Base-by-base conservation (phyloP, 305 asterid species). In the Vinca major region DNA sequence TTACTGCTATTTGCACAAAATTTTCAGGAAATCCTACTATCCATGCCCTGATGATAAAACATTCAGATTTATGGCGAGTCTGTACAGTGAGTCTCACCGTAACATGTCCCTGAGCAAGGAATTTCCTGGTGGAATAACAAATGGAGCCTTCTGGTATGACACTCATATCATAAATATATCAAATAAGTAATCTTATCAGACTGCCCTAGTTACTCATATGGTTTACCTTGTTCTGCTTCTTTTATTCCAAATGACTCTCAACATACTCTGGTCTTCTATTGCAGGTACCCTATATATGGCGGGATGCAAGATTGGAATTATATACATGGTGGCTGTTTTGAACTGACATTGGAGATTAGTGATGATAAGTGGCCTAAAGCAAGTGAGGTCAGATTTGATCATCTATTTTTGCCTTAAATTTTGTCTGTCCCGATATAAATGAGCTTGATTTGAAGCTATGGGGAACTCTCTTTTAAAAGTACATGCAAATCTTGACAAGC, bases 251-350 rank as follows among this genome's bases (percentile, higher is more conserved):
- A 11, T 45, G 64, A 54, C 14, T 33, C 52, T 33, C 11, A 62
- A 40, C 43, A 8, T 68, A 62, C 40, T 60, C 47, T 44, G 68
- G 52, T 72, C 72, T 76, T 68, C 73, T 70, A 67, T 75, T 85
- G 79, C 79, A 92, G 98, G 98, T 92, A 92, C 69, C 98, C 98
- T 47, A 81, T 90, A 61, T 92, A 90, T 77, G 98, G 98, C 41
- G 98, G 98, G 75, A 92, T 92, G 98, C 98, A 90, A 87, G 98
- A 92, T 80, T 92, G 96, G 96, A 92, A 88, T 80, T 92, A 92
- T 80, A 85, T 92, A 51, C 77, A 84, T 73, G 73, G 62, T 73
- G 88, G 88, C 65, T 90, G 97, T 83, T 88, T 92, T 75, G 98
- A 92, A 78, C 82, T 92, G 78, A 92, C 98, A 4, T 80, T 92